A percentile compares a stretch with the other conserved stretches of the same genome.
These are phyloP conservation scores for Teratosphaeria gauchensis DNA, from an alignment of 2,329 filamentous ascomycete species.

Conservation along the genomic window DNA sequence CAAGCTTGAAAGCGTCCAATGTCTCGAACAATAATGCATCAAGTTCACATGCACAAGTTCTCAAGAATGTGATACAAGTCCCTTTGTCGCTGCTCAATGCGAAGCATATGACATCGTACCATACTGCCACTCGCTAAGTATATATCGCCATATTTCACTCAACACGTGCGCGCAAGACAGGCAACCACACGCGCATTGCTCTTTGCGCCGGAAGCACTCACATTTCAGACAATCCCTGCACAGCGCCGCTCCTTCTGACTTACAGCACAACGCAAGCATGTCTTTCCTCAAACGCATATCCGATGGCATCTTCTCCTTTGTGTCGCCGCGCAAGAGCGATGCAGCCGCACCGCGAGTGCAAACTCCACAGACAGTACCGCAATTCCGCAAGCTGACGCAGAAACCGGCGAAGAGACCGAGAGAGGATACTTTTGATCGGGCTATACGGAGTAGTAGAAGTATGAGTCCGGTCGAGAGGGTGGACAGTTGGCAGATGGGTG, in stretches of 20 bases:
- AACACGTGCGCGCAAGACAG: not conserved
- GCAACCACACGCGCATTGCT: not conserved
- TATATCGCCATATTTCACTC: not conserved
- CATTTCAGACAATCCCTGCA: not conserved
- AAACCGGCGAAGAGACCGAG: slow-evolving; percentile 9
- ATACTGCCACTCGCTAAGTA: not conserved
- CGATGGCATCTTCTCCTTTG: slow-evolving; percentile 31
- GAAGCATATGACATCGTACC: not conserved
- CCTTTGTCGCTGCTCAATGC: not conserved
- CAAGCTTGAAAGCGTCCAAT: not conserved
- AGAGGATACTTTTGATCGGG: slow-evolving; percentile 9
- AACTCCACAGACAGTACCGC: slow-evolving; percentile 7
- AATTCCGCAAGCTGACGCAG: slow-evolving; percentile 23
- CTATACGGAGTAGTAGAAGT: slow-evolving; percentile 12
- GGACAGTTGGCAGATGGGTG: slow-evolving; percentile 12
- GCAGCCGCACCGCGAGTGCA: slow-evolving; percentile 6
- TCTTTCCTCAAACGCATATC: slow-evolving; percentile 21
- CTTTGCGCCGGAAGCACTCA: not conserved
- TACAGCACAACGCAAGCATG: slow-evolving; percentile 2
- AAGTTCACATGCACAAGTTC: not conserved
- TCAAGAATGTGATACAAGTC: not conserved
- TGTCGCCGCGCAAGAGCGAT: slow-evolving; percentile 33
- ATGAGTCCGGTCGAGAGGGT: slow-evolving; percentile 26
- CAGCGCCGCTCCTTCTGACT: not conserved
- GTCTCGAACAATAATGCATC: not conserved